Evolutionary conservation across 768 basidiomycete genomes (phyloP), one percentile per base, ranked within the genome.

Genomic region (Stropharia rugosoannulata): DNA sequence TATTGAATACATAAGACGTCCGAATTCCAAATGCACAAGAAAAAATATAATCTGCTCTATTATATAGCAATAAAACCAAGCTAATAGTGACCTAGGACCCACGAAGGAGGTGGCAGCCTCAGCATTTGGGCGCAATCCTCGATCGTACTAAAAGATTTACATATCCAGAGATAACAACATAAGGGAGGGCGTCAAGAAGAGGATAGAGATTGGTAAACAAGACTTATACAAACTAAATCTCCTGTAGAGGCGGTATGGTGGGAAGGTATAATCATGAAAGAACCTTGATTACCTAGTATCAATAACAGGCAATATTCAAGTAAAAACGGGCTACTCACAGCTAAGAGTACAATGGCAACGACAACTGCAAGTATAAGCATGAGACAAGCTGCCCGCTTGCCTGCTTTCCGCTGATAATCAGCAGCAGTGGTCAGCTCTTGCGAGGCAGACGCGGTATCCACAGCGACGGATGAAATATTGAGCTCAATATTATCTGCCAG

Each of bases 351-450:
- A 57, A 98, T 75, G n/a, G 83, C 84, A 12, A 89, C 80, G 2
- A 99, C 97, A 54, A 98, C 70, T 27, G 88, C 84, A 47, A 99
- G 76, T 45, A 99, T 83, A 11, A 99, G 67, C 82, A 95, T 85
- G 54, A 99, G 77, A 70, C 95, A 98, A 0, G 90, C 85, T 55
- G 94, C 94, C 18, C 97, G 77, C 25, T 87, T 80, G 12, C 96
- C 96, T 2, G 97, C 97, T 69, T 86, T 96, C 45, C 94, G 85
- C 72, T 99, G 97, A 68, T 97, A 95, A 16, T 93, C 93, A 53
- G 90, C 86, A 4, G 97, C 97, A 13, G 89, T 90, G 1, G 81
- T 85, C 35, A 98, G 80, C 70, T 99, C 95, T 57, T 89, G 86
- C 1, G 90, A 84, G 12, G 95, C 96, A 38, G 85, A 84, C 2